A percentile compares a stretch with the other conserved stretches of the same genome.
Conservation (phyloP, 2,329 filamentous ascomycete genomes). For the Sclerotinia nivalis region DNA sequence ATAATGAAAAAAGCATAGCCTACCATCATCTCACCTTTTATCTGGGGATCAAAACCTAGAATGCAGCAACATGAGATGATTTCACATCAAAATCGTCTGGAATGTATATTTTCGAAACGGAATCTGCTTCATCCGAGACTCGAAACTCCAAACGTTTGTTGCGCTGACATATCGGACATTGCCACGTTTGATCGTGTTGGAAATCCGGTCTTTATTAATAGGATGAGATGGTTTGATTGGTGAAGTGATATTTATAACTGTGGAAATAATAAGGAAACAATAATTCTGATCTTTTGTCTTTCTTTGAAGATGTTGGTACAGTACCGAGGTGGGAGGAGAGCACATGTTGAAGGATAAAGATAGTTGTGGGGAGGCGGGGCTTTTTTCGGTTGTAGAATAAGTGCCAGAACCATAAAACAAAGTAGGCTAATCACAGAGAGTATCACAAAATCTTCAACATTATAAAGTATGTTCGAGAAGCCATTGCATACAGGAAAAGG, state of each 20-base stretch:
- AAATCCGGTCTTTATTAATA: background rate
- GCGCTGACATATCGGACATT: slow-evolving; percentile 1
- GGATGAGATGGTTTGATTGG: background rate
- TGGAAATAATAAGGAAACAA: too few relatives aligned
- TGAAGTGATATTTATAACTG: background rate
- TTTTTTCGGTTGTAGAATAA: background rate
- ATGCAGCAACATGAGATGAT: background rate
- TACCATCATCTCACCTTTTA: slow-evolving; percentile 1
- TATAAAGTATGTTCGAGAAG: background rate
- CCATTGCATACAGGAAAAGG: background rate
- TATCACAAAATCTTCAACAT: background rate
- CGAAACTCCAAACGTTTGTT: background rate
- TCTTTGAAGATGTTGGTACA: background rate
- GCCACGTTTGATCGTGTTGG: background rate
- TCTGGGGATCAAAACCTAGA: background rate
- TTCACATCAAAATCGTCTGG: background rate
- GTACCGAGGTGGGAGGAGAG: background rate
- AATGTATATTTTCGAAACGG: slow-evolving; percentile 16
- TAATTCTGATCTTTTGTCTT: background rate
- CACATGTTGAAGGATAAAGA: background rate
- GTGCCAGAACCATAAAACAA: too few relatives aligned
- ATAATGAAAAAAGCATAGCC: slow-evolving; percentile 7
- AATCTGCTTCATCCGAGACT: slow-evolving; percentile 19
- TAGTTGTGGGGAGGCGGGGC: background rate
- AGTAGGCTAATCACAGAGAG: background rate